Evolutionary conservation across 2,329 filamentous ascomycete species (phyloP).

Genomic region (Pseudogymnoascus sp.): DNA sequence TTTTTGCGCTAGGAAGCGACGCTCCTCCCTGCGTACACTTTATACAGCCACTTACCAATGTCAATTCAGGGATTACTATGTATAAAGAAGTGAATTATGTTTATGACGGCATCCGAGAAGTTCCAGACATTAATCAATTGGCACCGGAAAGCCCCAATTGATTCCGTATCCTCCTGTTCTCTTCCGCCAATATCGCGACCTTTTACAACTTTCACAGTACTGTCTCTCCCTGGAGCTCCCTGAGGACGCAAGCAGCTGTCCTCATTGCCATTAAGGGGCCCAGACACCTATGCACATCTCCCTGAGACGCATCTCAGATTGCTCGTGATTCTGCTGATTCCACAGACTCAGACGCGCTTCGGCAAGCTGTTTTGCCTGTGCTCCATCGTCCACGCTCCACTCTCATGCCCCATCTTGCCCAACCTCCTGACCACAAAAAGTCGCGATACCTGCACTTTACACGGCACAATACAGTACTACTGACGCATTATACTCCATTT

Average conservation of each 20-base stretch:
- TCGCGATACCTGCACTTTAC: not conserved
- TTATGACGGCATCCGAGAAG: not conserved
- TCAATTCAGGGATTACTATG: not conserved
- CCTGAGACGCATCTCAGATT: conserved; percentile 3
- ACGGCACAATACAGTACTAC: not conserved
- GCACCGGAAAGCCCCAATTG: not conserved
- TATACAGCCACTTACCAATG: conserved; percentile 1
- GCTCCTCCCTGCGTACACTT: conserved; percentile 5
- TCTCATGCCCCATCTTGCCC: not conserved
- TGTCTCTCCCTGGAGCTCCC: not conserved
- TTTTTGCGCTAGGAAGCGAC: conserved; percentile 8
- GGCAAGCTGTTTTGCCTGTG: not conserved
- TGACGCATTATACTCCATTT: not conserved
- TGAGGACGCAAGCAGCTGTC: not conserved
- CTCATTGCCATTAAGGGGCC: not conserved
- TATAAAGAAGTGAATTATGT: conserved; percentile 1
- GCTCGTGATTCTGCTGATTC: not conserved
- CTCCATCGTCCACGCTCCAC: not conserved
- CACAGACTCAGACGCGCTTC: conserved; percentile 2
- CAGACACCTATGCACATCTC: not conserved
- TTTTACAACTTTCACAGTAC: not conserved
- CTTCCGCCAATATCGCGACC: not conserved
- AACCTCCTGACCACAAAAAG: not conserved
- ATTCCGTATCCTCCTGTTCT: not conserved
- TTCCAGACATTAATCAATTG: not conserved